A percentile compares a stretch with the other conserved stretches of the same genome.
phyloP scores from a whole-genome alignment of 257 asterid species.

The Gynochthodes officinalis region DNA sequence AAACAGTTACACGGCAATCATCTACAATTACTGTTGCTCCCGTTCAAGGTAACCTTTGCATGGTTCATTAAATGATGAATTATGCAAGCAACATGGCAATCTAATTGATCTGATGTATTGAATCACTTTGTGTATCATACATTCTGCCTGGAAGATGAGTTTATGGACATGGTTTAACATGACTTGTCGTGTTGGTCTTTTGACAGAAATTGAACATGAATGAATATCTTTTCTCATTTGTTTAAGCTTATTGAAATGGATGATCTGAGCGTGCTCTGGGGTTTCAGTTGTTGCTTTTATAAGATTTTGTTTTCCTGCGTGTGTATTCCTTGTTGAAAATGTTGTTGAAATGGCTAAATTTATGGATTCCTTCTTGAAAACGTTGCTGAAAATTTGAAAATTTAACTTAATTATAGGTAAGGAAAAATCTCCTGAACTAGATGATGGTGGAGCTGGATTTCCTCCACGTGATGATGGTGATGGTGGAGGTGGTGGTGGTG shows the following conservation, averaged over 20 bases:
- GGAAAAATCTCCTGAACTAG: constrained; percentile 86
- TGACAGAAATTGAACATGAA: not conserved
- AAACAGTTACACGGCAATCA: constrained; percentile 78
- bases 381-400: constrained; percentile 7
- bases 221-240: not conserved
- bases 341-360: constrained; percentile 8
- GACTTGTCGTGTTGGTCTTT: not conserved
- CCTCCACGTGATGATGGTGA: constrained; percentile 88
- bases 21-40: constrained; percentile 93
- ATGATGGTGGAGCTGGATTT: constrained; percentile 85
- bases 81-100: not conserved
- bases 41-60: constrained; percentile 51
- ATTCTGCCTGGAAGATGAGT: not conserved
- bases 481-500: constrained; percentile 87
- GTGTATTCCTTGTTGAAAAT: not conserved
- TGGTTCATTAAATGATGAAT: not conserved
- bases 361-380: not conserved
- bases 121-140: not conserved
- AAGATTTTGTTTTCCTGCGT: not conserved
- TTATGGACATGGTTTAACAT: not conserved
- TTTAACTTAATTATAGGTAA: constrained; percentile 42
- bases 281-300: not conserved
- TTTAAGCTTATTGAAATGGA: not conserved
- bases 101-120: not conserved
- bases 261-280: not conserved